A percentile compares a stretch with the other conserved stretches of the same genome.
phyloP scores from a whole-genome alignment of 306 rosid species.

The Quercus berberidifolia region DNA sequence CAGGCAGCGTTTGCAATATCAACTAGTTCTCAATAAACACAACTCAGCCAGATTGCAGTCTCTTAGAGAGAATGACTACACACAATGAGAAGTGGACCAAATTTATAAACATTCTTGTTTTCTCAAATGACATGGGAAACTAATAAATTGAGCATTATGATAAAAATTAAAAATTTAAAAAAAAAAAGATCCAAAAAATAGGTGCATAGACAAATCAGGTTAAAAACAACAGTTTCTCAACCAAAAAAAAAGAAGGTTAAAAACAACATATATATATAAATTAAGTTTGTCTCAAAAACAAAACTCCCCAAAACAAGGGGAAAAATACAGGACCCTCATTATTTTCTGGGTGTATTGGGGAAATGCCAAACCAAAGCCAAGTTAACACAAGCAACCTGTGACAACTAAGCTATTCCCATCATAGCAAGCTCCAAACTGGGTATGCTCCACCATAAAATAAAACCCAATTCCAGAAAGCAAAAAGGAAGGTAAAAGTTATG shows the following conservation, averaged over 20 bases:
- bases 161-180: too few relatives aligned
- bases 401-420: slow-evolving; percentile 20
- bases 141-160: background rate
- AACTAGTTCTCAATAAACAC: background rate
- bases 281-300: slow-evolving; percentile 51
- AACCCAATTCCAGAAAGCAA: slow-evolving; percentile 36
- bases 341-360: slow-evolving; percentile 32
- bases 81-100: background rate
- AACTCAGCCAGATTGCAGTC: background rate
- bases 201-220: background rate
- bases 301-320: slow-evolving; percentile 52
- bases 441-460: slow-evolving; percentile 33
- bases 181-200: background rate
- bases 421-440: slow-evolving; percentile 31
- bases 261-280: slow-evolving; percentile 6
- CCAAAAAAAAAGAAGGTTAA: too few relatives aligned
- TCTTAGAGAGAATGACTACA: background rate
- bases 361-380: slow-evolving; percentile 30
- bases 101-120: background rate
- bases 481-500: slow-evolving; percentile 31
- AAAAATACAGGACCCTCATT: slow-evolving; percentile 30
- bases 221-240: background rate
- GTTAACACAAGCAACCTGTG: slow-evolving; percentile 30
- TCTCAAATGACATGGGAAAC: background rate
- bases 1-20: background rate